These are phyloP conservation scores for Hawksworthiomyces lignivorus DNA, from an alignment of 2,329 filamentous ascomycete species.

Conservation along the genomic window DNA sequence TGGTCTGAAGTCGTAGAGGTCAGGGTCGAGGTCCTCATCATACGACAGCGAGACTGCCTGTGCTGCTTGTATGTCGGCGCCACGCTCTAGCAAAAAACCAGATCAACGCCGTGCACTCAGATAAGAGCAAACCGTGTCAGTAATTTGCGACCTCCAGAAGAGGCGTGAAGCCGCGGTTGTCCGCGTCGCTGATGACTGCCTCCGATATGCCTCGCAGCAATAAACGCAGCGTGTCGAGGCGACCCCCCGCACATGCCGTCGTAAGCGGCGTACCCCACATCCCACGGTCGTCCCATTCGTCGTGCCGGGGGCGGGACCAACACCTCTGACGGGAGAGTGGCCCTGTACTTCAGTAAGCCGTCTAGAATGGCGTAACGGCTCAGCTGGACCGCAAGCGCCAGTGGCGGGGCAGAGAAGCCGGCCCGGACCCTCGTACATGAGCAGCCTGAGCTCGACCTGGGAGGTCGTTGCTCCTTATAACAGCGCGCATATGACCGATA, in stretches of 20 bases:
- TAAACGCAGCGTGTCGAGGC: constrained; percentile 2
- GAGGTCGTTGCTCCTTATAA: constrained; percentile 1
- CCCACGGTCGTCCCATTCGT: neutral
- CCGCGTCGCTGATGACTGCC: constrained; percentile 3
- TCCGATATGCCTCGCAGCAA: constrained; percentile 4
- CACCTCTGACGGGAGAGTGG: constrained; percentile 1
- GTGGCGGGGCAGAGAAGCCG: neutral
- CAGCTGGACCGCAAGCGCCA: neutral
- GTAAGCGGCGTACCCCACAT: constrained; percentile 5
- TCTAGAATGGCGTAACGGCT: constrained; percentile 1
- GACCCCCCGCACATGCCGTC: neutral
- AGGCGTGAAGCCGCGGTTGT: neutral
- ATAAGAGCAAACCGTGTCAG: too few species aligned
- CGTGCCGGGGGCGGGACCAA: neutral
- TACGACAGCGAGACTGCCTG: neutral
- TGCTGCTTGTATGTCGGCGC: neutral
- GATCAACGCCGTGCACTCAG: too few species aligned
- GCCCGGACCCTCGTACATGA: neutral
- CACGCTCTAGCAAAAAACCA: neutral
- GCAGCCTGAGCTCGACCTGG: neutral
- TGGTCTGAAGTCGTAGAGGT: neutral
- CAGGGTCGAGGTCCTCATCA: neutral
- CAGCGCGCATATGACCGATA: constrained; percentile 1
- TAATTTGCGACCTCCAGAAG: constrained; percentile 1
- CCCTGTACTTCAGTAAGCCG: constrained; percentile 2